Evolutionary conservation across 1,139 yeast species (phyloP), one percentile per base, ranked within the genome.

Genomic region (Kodamaea fungicola): DNA sequence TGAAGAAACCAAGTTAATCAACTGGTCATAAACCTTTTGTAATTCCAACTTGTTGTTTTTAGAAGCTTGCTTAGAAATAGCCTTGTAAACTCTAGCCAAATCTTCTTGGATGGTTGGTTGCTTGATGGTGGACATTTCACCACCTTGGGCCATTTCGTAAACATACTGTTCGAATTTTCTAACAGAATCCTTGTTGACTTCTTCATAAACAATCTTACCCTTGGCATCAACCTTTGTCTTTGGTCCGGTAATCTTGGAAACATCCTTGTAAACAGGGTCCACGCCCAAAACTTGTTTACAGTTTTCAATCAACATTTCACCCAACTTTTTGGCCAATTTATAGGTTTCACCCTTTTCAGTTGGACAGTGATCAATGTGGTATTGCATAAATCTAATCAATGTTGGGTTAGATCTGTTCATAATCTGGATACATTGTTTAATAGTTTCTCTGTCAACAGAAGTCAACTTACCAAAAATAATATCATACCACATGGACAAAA

Each of bases 371-470:
- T 89, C 96, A 61, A 92, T 84, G 64, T 90, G 96, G 66, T 90
- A 92, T 67, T 92, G 96, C 97, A 92, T 92, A 61, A 90, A 89
- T 59, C 89, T 92, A 54, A 92, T 85, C 59, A 92, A 76, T 34
- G 95, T 81, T 45, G 95, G 96, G 65, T 88, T 89, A 32, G 97
- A 81, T 67, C 97, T 83, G 78, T 92, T 92, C 97, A 92, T 90
- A 62, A 92, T 87, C 64, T 89, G 89, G 56, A 92, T 90, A 66
- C 98, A 95, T 63, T 90, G 96, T 49, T 90, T 80, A 44, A 92
- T 95, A 47, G 95, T 89, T 70, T 92, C 97, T 62, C 98, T 83
- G 61, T 92, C 97, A 49, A 92, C 84, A 42, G 88, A 83, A 33
- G 83, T 80, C 52, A 92, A 76, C 49, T 87, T 83, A 58, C 98